Conservation (phyloP, 2,329 filamentous ascomycete genomes). For the Diaporthe sp. region DNA sequence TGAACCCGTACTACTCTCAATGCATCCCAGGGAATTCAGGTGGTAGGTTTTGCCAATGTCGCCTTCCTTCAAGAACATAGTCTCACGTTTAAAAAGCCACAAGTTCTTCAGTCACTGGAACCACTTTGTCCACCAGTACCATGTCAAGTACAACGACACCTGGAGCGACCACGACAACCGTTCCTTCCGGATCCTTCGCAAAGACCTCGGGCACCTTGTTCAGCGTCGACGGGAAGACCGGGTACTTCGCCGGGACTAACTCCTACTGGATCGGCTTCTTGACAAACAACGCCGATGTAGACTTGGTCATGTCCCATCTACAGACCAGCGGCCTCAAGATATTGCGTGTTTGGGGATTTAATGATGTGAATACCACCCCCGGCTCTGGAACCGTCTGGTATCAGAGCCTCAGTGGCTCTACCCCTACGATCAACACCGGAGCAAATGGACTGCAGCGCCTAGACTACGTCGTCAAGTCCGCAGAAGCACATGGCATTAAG, state of each 20-base stretch:
- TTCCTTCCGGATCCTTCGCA: not conserved
- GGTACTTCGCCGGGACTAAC: constrained; percentile 67
- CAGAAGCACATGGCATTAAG: constrained; percentile 70
- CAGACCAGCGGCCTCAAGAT: constrained; percentile 61
- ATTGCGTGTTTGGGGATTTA: constrained; percentile 73
- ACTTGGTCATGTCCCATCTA: constrained; percentile 7
- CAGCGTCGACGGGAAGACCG: constrained; percentile 56
- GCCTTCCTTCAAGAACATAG: not conserved
- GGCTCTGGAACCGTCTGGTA: constrained; percentile 59
- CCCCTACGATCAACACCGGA: constrained; percentile 72
- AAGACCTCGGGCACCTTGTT: constrained; percentile 43
- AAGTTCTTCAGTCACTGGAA: not conserved
- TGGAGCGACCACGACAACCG: not conserved
- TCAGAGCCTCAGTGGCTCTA: constrained; percentile 63
- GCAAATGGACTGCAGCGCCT: constrained; percentile 72
- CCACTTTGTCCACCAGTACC: not conserved
- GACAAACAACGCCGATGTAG: constrained; percentile 22
- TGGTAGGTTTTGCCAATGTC: not conserved
- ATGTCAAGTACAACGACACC: not conserved
- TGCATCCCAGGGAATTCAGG: not conserved
- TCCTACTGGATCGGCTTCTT: constrained; percentile 66
- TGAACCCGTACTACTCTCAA: constrained; percentile 6
- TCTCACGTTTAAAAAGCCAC: not conserved
- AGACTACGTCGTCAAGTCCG: constrained; percentile 72
- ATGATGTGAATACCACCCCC: constrained; percentile 63